Conservation (phyloP, 768 basidiomycete species). For the Agaricus blazei region DNA sequence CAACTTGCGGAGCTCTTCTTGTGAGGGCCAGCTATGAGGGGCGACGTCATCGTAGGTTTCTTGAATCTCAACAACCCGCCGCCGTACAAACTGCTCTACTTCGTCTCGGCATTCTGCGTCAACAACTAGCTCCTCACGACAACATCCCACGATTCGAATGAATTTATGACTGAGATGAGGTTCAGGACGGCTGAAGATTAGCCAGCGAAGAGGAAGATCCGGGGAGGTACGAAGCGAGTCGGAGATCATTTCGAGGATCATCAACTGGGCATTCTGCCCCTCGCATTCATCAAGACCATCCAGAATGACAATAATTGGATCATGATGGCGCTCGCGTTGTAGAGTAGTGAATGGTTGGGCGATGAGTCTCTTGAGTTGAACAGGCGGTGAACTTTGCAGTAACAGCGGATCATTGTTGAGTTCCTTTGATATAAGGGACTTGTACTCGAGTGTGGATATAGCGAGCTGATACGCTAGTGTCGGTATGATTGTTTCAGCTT, state of each 20-base stretch:
- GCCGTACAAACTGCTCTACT: background rate
- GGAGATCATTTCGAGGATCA: background rate
- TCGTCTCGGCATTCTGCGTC: background rate
- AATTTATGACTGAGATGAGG: background rate
- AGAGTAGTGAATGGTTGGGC: background rate
- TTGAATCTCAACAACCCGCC: background rate
- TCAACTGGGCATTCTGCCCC: background rate
- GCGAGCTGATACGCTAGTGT: background rate
- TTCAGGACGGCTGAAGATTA: background rate
- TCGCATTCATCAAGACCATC: background rate
- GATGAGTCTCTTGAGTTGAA: background rate
- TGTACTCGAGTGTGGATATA: background rate
- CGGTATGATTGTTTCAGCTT: background rate
- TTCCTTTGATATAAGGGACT: background rate
- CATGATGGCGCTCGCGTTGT: background rate
- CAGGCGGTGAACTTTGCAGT: background rate
- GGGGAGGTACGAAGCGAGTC: background rate
- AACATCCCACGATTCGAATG: background rate
- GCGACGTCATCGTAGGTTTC: background rate
- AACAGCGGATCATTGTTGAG: background rate
- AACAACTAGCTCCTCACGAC: background rate
- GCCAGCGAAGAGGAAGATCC: background rate
- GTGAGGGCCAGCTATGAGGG: background rate
- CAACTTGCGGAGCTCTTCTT: background rate
- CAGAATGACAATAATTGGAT: background rate